Evolutionary conservation across 2,329 filamentous ascomycete genomes (phyloP), one percentile per base, ranked within the genome.

Genomic region (Phialemonium atrogriseum): DNA sequence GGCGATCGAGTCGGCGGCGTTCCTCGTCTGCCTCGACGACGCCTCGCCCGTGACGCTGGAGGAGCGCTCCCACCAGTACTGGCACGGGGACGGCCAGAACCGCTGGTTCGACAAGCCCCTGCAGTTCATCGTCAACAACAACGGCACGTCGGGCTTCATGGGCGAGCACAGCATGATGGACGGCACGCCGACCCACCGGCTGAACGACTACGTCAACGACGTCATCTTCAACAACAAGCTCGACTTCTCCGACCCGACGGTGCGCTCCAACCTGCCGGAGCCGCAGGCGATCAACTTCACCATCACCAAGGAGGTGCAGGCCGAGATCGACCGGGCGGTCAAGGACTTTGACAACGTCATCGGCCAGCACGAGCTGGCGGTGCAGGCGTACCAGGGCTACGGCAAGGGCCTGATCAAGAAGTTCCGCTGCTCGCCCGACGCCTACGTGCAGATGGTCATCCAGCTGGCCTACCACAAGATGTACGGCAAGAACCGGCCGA

Each of bases 101-200:
- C 78, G 91, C 45, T 98, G 88, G 88, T 96, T 80, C 53, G 91
- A 98, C 71, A 98, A 98, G 71, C 91, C 91, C 5, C 67, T 94
- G 33, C 89, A 98, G 62, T 96, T 98, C 65, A 94, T 98, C 55
- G 59, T 98, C 64, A 95, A 94, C 60, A 88, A 98, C 56, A 98
- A 98, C 57, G 91, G 91, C 47, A 94, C 91, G 7, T 84, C 91
- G 3, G 91, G 91, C 39, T 98, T 98, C 71, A 89, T 87, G 72
- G 91, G 91, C 51, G 91, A 98, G 64, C 91, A 98, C 71, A 93
- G 84, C 49, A 96, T 98, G 91, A 98, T 98, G 93, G 91, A 98
- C 55, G 91, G 93, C 43, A 98, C 91, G 6, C 88, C 93, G 1
- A 98, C 93, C 3, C 91, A 96, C 62, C 82, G 93, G 26, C 73